These are phyloP conservation scores for Solanum hybrid DNA, from an alignment of 305 asterid genomes.

Conservation along the genomic window DNA sequence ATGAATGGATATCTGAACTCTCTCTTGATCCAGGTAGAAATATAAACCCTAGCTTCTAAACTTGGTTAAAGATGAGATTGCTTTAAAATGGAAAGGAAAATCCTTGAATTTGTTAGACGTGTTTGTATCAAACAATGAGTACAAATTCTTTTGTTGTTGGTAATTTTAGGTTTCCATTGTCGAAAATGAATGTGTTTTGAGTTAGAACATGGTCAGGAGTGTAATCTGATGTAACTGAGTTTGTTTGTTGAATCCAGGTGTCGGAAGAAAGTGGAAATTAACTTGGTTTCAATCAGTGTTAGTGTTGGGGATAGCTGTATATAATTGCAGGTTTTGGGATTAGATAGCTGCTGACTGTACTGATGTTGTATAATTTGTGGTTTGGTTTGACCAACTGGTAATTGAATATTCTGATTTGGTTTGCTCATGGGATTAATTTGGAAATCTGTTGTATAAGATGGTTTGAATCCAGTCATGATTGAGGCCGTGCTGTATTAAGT, in stretches of 20 bases:
- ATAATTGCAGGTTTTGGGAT: background rate
- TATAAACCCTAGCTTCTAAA: conserved; percentile 12
- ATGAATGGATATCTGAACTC: conserved; percentile 10
- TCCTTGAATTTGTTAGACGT: background rate
- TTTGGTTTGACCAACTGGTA: background rate
- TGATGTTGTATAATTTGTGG: background rate
- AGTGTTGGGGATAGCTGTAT: background rate
- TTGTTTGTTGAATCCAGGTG: background rate
- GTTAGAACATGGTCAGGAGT: background rate
- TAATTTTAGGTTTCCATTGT: background rate
- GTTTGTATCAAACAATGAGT: background rate
- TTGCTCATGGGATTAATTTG: background rate
- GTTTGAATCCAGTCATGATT: background rate
- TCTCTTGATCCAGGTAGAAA: conserved; percentile 10
- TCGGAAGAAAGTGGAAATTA: background rate
- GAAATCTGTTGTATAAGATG: background rate
- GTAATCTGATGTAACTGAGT: background rate
- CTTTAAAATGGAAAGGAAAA: background rate
- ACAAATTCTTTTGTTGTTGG: background rate
- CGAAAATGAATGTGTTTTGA: background rate
- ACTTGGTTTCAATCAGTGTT: background rate
- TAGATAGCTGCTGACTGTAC: background rate
- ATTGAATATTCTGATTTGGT: background rate
- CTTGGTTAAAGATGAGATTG: background rate
- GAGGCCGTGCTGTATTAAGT: background rate